Evolutionary conservation across 176 grass and related monocot genomes (phyloP), one percentile per base, ranked within the genome.

Genomic region (Aegilops speltoides): DNA sequence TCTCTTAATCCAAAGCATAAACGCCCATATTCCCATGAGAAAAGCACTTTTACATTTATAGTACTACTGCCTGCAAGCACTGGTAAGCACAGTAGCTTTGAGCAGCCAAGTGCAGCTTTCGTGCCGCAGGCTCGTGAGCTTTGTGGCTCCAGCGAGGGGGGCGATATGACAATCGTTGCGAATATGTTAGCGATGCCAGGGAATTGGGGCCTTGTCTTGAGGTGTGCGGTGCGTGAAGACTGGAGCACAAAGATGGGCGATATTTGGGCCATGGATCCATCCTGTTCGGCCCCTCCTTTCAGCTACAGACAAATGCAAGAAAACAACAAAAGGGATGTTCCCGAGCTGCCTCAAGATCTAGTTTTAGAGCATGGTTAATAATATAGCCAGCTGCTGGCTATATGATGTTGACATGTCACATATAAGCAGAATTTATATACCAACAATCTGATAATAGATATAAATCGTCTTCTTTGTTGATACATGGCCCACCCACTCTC

Each of bases 231-330:
- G 56, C 75, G 8, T 75, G 63, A 63, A 79, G 23, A 16, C n/a
- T 63, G 64, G 38, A 52, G 48, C 50, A 64, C 28, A 77, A 86
- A 86, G 83, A 33, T 36, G 48, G 52, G 68, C 81, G 85, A 83
- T 82, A 77, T 88, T 81, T 88, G 77, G 89, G 85, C 77, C 77
- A 67, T 88, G 81, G 36, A 85, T 88, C 76, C 81, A 37, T 91
- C 64, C 36, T 29, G 81, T 23, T 87, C 74, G 85, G 36, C 36
- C 45, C 64, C 61, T 23, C 68, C 89, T 77, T 48, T 68, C 76
- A 70, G 85, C 89, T 62, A 85, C 77, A 66, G 82, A 91, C 89
- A 91, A 85, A 87, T 14, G 77, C 82, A 76, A 91, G 86, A 57
- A 23, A 80, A 84, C 89, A 80, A 80, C 68, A 33, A 36, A 57